These are phyloP conservation scores for Penicillium roqueforti DNA, from an alignment of 495 filamentous ascomycete genomes.

Conservation along the genomic window DNA sequence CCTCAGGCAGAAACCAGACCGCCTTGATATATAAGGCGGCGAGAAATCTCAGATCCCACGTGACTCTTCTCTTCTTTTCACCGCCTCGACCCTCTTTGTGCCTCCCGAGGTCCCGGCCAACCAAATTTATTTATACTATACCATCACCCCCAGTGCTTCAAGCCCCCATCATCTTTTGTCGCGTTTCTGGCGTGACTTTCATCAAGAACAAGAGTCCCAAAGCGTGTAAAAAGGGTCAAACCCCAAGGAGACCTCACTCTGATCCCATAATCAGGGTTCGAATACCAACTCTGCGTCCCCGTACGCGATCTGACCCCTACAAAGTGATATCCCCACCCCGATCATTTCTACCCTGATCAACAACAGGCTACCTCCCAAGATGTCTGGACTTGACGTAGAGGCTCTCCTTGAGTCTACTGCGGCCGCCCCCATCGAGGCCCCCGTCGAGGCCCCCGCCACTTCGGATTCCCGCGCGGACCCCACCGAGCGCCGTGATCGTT, in stretches of 20 bases:
- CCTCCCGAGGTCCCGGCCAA: too few relatives aligned
- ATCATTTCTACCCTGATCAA: constrained; percentile 10
- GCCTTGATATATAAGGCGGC: too few relatives aligned
- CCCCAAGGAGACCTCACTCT: neutral
- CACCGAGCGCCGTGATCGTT: constrained; percentile 51
- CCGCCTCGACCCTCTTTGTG: neutral
- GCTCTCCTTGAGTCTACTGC: constrained; percentile 82
- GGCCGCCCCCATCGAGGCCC: constrained; percentile 57
- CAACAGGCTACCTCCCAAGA: constrained; percentile 34
- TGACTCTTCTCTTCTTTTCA: neutral
- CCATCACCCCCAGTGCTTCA: neutral
- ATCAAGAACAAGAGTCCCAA: neutral
- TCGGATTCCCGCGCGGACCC: constrained; percentile 53
- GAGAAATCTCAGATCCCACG: neutral
- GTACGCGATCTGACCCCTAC: constrained; percentile 42
- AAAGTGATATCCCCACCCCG: constrained; percentile 45
- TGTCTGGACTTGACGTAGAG: constrained; percentile 93
- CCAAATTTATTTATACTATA: neutral
- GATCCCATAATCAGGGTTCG: constrained; percentile 37
- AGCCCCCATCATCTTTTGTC: too few relatives aligned
- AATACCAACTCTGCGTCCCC: constrained; percentile 24
- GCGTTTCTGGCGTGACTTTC: neutral
- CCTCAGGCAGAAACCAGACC: too few relatives aligned
- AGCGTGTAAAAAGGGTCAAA: neutral
- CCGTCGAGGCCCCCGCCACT: constrained; percentile 48